Conservation (phyloP, 2,329 filamentous ascomycete genomes). For the Pseudopithomyces maydicus region DNA sequence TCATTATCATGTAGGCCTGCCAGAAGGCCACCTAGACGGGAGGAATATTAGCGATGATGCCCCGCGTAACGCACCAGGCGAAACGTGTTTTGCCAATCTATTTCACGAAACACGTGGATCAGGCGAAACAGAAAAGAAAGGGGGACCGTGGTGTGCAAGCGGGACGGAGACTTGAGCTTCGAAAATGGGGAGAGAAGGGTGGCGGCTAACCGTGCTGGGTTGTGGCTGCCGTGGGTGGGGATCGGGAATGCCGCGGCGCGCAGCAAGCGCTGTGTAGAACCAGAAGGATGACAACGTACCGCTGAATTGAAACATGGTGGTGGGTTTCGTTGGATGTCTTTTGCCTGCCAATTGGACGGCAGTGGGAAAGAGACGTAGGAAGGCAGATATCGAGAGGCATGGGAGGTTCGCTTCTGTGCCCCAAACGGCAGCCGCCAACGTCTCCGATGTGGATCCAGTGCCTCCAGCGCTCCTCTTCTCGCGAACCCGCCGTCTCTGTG, state of each 20-base stretch:
- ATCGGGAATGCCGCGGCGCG: slow-evolving; percentile 2
- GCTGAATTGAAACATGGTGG: slow-evolving; percentile 44
- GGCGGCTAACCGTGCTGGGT: slow-evolving; percentile 11
- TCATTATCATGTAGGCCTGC: slow-evolving; percentile 46
- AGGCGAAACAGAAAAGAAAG: slow-evolving; percentile 6
- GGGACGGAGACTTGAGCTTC: background rate
- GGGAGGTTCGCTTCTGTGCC: slow-evolving; percentile 5
- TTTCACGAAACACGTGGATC: slow-evolving; percentile 22
- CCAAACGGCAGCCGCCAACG: slow-evolving; percentile 7
- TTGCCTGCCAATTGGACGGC: slow-evolving; percentile 8
- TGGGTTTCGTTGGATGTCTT: slow-evolving; percentile 2
- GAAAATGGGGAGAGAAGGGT: background rate
- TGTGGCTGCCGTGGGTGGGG: slow-evolving; percentile 12
- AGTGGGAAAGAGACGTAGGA: slow-evolving; percentile 1
- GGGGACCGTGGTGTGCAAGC: background rate
- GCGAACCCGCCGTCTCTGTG: background rate
- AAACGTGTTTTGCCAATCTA: slow-evolving; percentile 33
- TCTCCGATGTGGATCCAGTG: slow-evolving; percentile 3
- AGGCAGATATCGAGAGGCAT: background rate
- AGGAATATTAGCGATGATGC: slow-evolving; percentile 38
- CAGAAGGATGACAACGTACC: slow-evolving; percentile 30
- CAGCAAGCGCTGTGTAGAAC: background rate
- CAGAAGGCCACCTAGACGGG: slow-evolving; percentile 39
- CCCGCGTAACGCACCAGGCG: slow-evolving; percentile 20
- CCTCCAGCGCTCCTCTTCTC: background rate